Evolutionary conservation across 2,329 filamentous ascomycete genomes (phyloP), one percentile per base, ranked within the genome.

Genomic region (Nothopassalora personata): DNA sequence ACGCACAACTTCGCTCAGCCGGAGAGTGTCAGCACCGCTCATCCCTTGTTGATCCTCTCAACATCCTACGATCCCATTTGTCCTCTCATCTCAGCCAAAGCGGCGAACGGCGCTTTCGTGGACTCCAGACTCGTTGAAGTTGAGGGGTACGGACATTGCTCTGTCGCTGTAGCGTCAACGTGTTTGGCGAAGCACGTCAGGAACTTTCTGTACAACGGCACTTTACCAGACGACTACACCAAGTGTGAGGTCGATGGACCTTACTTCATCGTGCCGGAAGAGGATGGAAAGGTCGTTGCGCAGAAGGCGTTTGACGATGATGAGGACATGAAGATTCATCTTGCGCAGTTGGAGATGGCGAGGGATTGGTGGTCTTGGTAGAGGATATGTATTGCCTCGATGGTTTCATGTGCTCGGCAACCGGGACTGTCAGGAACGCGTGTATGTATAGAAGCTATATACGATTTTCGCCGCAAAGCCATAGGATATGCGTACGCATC

Each of bases 61-160:
- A 66, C 63, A 3, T 60, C 64, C 9, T 66, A 63, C 31, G 64
- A 66, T 19, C 64, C 64, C 1, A 64, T 66, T 46, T 66, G 63
- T 53, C 64, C 64, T 23, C 51, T 66, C 5, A 34, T 65, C 23
- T 64, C 64, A 11, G 64, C 64, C 18, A 58, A 59, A 56, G 30
- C 60, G 13, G 63, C 64, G 1, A 53, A 58, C 23, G 47, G 52
- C 9, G 60, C 61, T 6, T 65, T 66, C 30, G 46, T 59, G 4
- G 60, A 54, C 15, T 64, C 64, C 4, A 54, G 54, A 19, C 53
- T 66, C 23, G 58, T 66, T 4, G 64, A 65, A 45, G 63, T 66
- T 27, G 31, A 62, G 33, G 64, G 62, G 3, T 66, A 66, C 43
- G 64, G 64, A 4, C 64, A 66, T 50, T 65, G 64, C 43, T 62